These are phyloP conservation scores for Xylaria digitata DNA, from an alignment of 2,329 filamentous ascomycete genomes.

Conservation along the genomic window DNA sequence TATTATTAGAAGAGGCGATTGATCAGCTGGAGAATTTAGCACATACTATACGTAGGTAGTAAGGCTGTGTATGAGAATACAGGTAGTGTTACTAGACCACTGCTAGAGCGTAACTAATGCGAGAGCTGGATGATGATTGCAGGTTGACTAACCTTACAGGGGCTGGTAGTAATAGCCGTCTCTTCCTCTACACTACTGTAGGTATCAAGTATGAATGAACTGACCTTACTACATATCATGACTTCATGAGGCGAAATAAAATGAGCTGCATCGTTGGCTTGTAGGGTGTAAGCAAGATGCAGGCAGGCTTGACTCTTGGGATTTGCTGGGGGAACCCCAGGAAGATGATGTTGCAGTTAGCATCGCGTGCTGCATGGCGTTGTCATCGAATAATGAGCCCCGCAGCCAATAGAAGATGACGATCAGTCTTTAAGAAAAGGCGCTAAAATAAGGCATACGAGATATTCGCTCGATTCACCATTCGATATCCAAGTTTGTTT, in stretches of 20 bases:
- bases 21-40: constrained; percentile 6
- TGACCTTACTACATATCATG: constrained; percentile 4
- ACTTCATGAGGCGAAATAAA: constrained; percentile 14
- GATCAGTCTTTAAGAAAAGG: constrained; percentile 41
- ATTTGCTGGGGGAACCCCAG: constrained; percentile 27
- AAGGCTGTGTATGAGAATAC: not conserved
- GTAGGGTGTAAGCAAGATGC: constrained; percentile 11
- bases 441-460: constrained; percentile 40
- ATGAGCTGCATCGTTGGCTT: constrained; percentile 19
- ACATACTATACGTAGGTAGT: not conserved
- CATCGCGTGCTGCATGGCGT: constrained; percentile 40
- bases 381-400: constrained; percentile 36
- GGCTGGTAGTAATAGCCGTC: not conserved
- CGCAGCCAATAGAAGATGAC: constrained; percentile 39
- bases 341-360: constrained; percentile 28
- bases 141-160: constrained; percentile 4
- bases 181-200: too few relatives aligned
- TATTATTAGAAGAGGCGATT: not conserved
- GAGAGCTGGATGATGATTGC: constrained; percentile 17
- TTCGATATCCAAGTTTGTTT: constrained; percentile 9
- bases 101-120: not conserved
- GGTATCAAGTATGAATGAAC: constrained; percentile 1
- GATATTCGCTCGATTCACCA: constrained; percentile 35
- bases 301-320: constrained; percentile 15
- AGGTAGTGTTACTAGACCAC: not conserved